These are phyloP conservation scores for Penicillium hesseltinei DNA, from an alignment of 2,329 filamentous ascomycete species.

Conservation along the genomic window DNA sequence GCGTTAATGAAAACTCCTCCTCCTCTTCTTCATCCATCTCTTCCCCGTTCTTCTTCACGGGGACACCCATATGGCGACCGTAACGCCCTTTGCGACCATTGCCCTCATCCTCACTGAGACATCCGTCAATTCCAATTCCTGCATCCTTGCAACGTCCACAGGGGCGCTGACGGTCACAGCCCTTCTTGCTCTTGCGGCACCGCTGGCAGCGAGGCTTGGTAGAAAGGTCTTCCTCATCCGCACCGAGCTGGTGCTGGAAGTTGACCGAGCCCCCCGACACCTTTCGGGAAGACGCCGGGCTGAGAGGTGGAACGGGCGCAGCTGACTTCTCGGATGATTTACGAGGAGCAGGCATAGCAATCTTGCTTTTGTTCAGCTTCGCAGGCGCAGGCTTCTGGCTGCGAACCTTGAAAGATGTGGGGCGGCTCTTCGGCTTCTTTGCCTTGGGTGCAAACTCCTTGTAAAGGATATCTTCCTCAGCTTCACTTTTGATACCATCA, in stretches of 20 bases:
- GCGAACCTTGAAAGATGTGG: constrained; percentile 33
- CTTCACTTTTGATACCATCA: constrained; percentile 54
- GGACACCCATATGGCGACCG: constrained; percentile 66
- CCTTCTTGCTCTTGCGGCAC: constrained; percentile 99
- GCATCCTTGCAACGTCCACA: constrained; percentile 96
- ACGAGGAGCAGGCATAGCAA: constrained; percentile 34
- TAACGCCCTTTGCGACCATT: constrained; percentile 96
- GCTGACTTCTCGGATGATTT: constrained; percentile 38
- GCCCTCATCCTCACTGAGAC: constrained; percentile 95
- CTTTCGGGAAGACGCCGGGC: constrained; percentile 55
- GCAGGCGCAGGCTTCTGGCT: constrained; percentile 28
- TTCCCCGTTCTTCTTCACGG: constrained; percentile 58
- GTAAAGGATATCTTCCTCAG: constrained; percentile 45
- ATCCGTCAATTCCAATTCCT: constrained; percentile 87
- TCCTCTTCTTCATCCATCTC: constrained; percentile 51
- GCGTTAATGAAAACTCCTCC: constrained; percentile 49
- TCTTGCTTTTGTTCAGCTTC: constrained; percentile 39
- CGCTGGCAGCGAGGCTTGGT: constrained; percentile 96
- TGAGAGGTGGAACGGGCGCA: constrained; percentile 25
- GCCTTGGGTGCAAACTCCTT: constrained; percentile 44
- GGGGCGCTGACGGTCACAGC: constrained; percentile 92
- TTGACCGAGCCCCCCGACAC: constrained; percentile 57
- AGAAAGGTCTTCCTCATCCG: constrained; percentile 85
- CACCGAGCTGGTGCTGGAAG: constrained; percentile 60
- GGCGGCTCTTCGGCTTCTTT: constrained; percentile 54